Conservation (phyloP, 345 rosid genomes). For the Gossypium sturtianum region DNA sequence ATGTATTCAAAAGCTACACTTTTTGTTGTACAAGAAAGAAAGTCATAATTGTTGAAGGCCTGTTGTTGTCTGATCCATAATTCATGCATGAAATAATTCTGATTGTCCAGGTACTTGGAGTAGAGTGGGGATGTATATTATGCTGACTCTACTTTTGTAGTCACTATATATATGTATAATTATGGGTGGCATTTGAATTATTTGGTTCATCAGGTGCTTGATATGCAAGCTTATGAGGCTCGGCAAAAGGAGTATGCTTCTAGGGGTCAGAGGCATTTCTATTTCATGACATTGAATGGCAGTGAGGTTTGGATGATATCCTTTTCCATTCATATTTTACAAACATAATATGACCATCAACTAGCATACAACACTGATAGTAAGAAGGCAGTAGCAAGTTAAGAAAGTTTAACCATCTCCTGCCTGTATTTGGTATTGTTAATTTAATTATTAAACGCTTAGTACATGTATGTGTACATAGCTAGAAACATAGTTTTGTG, state of each 20-base stretch:
- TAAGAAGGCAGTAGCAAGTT: not conserved
- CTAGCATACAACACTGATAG: not conserved
- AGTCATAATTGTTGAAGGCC: not conserved
- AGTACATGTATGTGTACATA: not conserved
- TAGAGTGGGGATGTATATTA: not conserved
- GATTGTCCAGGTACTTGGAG: not conserved
- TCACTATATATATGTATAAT: not conserved
- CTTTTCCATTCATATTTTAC: not conserved
- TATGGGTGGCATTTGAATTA: not conserved
- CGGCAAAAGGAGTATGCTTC: slow-evolving; percentile 88
- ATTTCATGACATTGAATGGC: slow-evolving; percentile 96
- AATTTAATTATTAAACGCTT: not conserved
- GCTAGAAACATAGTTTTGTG: not conserved
- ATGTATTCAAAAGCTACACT: not conserved
- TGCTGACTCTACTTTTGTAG: not conserved
- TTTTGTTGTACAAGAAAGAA: not conserved
- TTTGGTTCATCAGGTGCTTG: slow-evolving; percentile 75
- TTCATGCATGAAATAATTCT: not conserved
- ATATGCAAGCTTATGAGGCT: slow-evolving; percentile 73
- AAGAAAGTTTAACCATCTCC: not conserved
- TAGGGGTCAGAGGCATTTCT: slow-evolving; percentile 94
- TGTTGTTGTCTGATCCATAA: not conserved
- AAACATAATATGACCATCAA: not conserved
- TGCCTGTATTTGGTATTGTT: not conserved
- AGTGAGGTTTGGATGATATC: slow-evolving; percentile 63